Percentiles rank a stretch among this genome's conserved stretches.
Conservation (phyloP, 176 grass and related monocot genomes). For the Oryza brachyantha region DNA sequence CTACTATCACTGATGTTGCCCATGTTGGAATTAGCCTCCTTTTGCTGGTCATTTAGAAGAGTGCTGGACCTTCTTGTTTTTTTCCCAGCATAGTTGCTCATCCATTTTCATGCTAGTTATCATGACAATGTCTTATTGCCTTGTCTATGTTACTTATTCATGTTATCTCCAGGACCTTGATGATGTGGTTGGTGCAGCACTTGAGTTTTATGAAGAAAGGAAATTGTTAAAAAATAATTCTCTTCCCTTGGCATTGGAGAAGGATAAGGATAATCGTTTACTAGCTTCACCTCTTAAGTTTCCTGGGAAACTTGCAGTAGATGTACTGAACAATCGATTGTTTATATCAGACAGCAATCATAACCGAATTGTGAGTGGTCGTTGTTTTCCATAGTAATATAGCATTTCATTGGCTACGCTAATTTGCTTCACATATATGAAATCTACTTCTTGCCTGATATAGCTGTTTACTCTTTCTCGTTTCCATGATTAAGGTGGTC, state of each 20-base stretch:
- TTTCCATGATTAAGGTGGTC: slow-evolving; percentile 68
- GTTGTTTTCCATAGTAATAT: slow-evolving; percentile 16
- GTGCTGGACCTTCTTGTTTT: too few relatives aligned
- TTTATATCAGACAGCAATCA: slow-evolving; percentile 99
- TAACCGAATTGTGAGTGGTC: slow-evolving; percentile 84
- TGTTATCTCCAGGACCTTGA: slow-evolving; percentile 85
- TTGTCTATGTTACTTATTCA: neutral
- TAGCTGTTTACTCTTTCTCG: slow-evolving; percentile 24
- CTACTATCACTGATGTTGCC: neutral
- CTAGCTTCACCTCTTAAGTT: slow-evolving; percentile 82
- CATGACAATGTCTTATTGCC: neutral
- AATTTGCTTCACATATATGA: slow-evolving; percentile 25
- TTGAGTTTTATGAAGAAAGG: slow-evolving; percentile 87
- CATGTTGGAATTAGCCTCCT: neutral
- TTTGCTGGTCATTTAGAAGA: too few relatives aligned
- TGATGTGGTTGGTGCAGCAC: slow-evolving; percentile 81
- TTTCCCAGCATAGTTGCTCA: slow-evolving; percentile 14
- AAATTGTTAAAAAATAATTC: slow-evolving; percentile 59
- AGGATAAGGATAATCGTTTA: slow-evolving; percentile 77
- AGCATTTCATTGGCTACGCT: neutral
- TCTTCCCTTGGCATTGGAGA: slow-evolving; percentile 88
- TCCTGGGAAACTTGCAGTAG: slow-evolving; percentile 85
- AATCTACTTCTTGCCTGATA: slow-evolving; percentile 25
- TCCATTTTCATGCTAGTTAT: neutral
- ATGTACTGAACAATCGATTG: slow-evolving; percentile 83